Conservation (phyloP, 306 rosid species). For the Datisca glomerata region DNA sequence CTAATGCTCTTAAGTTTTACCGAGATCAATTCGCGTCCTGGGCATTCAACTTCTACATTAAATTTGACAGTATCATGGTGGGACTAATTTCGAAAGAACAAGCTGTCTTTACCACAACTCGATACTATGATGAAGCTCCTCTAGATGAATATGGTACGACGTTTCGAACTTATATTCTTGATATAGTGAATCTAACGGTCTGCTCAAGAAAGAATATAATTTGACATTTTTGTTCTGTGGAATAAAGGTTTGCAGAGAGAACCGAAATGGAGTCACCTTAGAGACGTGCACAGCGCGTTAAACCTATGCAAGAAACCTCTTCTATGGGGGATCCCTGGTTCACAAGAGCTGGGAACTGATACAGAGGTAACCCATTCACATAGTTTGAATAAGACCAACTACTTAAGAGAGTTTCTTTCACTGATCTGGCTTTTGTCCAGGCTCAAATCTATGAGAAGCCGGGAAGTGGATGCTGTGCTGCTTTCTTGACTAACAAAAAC, state of each 20-base stretch:
- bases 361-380: slow-evolving; percentile 41
- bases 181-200: too few species aligned
- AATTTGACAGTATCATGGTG: slow-evolving; percentile 89
- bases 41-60: not conserved
- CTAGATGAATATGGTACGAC: slow-evolving; percentile 68
- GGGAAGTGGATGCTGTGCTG: slow-evolving; percentile 38
- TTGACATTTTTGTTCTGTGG: not conserved
- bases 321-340: slow-evolving; percentile 26
- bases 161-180: too few species aligned
- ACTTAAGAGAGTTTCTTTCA: too few species aligned
- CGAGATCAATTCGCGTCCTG: not conserved
- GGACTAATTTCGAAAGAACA: slow-evolving; percentile 84
- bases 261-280: slow-evolving; percentile 89
- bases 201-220: too few species aligned
- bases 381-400: too few species aligned
- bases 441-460: slow-evolving; percentile 39
- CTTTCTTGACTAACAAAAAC: slow-evolving; percentile 74
- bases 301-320: slow-evolving; percentile 56
- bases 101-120: slow-evolving; percentile 52
- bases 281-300: slow-evolving; percentile 58
- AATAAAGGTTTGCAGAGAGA: slow-evolving; percentile 64
- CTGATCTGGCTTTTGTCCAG: slow-evolving; percentile 31
- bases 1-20: not conserved
- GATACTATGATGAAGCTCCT: slow-evolving; percentile 92
- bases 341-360: slow-evolving; percentile 20